Percentiles rank a stretch among this genome's conserved stretches.
Conservation (phyloP, 257 asterid species). For the Gentiana macrophylla region DNA sequence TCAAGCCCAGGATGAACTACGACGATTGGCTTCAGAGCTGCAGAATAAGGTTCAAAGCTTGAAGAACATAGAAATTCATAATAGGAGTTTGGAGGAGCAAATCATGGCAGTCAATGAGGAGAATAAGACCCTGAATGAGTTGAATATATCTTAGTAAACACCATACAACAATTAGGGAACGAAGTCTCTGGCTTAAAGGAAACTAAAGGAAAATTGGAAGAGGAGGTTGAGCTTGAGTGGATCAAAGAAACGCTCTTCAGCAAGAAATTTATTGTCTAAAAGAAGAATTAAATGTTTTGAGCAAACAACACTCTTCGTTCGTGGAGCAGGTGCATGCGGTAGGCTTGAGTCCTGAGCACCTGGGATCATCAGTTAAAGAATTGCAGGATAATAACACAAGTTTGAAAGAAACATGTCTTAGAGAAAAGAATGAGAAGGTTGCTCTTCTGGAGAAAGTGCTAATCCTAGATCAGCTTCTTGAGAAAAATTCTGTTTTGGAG, state of each 20-base stretch:
- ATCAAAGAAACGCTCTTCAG: conserved; percentile 89
- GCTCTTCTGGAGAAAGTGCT: conserved; percentile 60
- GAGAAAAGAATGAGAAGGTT: conserved; percentile 51
- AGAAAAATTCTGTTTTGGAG: conserved; percentile 76
- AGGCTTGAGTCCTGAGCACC: conserved; percentile 49
- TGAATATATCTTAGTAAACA: conserved; percentile 53
- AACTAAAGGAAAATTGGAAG: conserved; percentile 57
- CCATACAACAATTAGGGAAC: conserved; percentile 54
- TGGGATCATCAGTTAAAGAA: conserved; percentile 52
- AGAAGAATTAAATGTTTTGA: conserved; percentile 70
- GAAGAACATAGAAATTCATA: conserved; percentile 41
- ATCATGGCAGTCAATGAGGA: conserved; percentile 55
- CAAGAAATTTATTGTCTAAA: conserved; percentile 89
- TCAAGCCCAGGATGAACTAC: conserved; percentile 80
- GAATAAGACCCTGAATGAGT: conserved; percentile 53
- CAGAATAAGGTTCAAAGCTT: conserved; percentile 58
- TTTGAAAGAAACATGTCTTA: conserved; percentile 43
- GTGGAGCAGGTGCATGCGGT: conserved; percentile 58
- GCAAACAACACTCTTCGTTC: conserved; percentile 37
- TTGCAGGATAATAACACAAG: conserved; percentile 49
- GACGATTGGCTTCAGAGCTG: conserved; percentile 56
- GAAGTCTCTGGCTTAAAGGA: conserved; percentile 57
- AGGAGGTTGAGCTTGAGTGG: conserved; percentile 85
- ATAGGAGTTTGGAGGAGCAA: conserved; percentile 59
- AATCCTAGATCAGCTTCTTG: conserved; percentile 68